Evolutionary conservation across 495 filamentous ascomycete genomes (phyloP).

Genomic region (Penicillium herquei): DNA sequence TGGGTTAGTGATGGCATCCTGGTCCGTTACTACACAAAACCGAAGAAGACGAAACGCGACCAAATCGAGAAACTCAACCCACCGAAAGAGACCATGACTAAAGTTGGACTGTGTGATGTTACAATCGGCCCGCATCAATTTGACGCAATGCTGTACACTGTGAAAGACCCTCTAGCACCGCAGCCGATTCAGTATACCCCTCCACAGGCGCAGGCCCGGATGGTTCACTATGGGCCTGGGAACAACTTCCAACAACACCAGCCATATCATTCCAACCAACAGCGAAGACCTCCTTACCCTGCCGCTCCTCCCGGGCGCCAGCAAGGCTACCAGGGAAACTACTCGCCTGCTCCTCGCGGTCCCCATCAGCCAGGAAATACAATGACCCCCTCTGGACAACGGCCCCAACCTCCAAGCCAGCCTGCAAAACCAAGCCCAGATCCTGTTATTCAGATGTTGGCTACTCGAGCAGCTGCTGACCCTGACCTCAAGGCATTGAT

Average conservation of each 20-base stretch:
- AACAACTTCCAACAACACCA: slow-evolving; percentile 50
- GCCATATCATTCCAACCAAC: slow-evolving; percentile 46
- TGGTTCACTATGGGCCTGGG: slow-evolving; percentile 70
- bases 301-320: slow-evolving; percentile 26
- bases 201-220: slow-evolving; percentile 48
- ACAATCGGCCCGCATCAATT: slow-evolving; percentile 90
- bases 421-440: slow-evolving; percentile 63
- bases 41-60: slow-evolving; percentile 74
- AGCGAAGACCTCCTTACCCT: slow-evolving; percentile 32
- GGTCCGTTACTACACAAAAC: slow-evolving; percentile 92
- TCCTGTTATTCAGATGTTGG: slow-evolving; percentile 93
- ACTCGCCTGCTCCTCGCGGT: slow-evolving; percentile 33
- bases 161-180: slow-evolving; percentile 67
- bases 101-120: slow-evolving; percentile 75
- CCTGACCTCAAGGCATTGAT: slow-evolving; percentile 91
- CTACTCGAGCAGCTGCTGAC: slow-evolving; percentile 81
- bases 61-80: slow-evolving; percentile 74
- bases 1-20: slow-evolving; percentile 90
- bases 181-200: slow-evolving; percentile 44
- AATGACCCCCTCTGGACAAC: slow-evolving; percentile 28
- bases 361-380: slow-evolving; percentile 19
- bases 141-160: slow-evolving; percentile 79
- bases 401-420: slow-evolving; percentile 35
- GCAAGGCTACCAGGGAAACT: slow-evolving; percentile 29
- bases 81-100: slow-evolving; percentile 80